Conservation (phyloP, 352 stramenopile species). For the Phytopythium montanum region DNA sequence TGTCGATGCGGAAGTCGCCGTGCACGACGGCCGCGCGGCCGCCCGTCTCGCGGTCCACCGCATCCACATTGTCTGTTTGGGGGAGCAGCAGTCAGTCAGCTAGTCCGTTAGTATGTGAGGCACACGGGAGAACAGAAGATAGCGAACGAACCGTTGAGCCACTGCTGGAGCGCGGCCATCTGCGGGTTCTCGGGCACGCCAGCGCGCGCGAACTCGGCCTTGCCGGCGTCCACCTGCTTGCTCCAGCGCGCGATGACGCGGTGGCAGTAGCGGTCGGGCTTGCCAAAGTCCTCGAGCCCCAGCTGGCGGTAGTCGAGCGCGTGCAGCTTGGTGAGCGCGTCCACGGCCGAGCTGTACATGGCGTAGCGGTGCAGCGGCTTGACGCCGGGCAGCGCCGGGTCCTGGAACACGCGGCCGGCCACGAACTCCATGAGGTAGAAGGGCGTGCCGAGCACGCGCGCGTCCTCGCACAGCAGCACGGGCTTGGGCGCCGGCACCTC, state of each 20-base stretch:
- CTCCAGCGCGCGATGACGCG: conserved; percentile 72
- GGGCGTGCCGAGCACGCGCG: conserved; percentile 52
- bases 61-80: conserved; percentile 25
- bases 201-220: conserved; percentile 41
- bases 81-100: not conserved
- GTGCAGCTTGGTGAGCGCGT: conserved; percentile 67
- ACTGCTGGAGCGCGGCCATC: conserved; percentile 47
- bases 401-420: conserved; percentile 68
- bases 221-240: conserved; percentile 56
- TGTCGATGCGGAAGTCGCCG: conserved; percentile 88
- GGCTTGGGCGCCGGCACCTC: conserved; percentile 62
- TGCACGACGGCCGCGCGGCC: conserved; percentile 57
- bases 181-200: conserved; percentile 52
- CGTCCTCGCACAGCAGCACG: conserved; percentile 65
- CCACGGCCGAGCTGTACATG: conserved; percentile 73
- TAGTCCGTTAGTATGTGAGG: not conserved
- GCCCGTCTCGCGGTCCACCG: conserved; percentile 40
- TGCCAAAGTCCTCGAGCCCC: conserved; percentile 55
- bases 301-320: conserved; percentile 54
- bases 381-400: conserved; percentile 56
- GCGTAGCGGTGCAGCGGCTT: conserved; percentile 72
- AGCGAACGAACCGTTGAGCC: conserved; percentile 37
- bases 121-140: not conserved
- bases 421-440: conserved; percentile 88
- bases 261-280: conserved; percentile 63